A percentile compares a stretch with the other conserved stretches of the same genome.
phyloP scores from a whole-genome alignment of 139 green algal genomes.

The Tetradesmus obliquus region DNA sequence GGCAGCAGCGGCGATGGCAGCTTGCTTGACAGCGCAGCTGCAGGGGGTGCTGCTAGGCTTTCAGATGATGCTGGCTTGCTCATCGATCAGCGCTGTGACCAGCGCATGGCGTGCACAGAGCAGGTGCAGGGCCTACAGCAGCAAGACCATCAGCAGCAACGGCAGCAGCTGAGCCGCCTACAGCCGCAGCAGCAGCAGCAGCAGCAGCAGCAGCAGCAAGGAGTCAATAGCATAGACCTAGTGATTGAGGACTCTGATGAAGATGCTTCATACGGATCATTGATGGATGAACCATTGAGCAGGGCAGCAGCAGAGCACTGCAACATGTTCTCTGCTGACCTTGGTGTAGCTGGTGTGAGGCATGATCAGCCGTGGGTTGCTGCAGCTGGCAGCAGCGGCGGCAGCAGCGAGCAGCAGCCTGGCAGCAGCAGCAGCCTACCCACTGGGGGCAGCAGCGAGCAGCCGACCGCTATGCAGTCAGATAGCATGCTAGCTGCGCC shows the following conservation, averaged over 20 bases:
- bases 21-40: background rate
- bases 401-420: background rate
- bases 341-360: background rate
- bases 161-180: background rate
- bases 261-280: background rate
- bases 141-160: background rate
- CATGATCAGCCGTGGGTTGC: background rate
- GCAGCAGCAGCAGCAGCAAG: conserved; percentile 28
- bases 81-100: background rate
- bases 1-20: background rate
- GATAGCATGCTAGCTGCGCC: background rate
- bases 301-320: background rate
- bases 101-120: background rate
- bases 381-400: background rate
- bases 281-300: background rate
- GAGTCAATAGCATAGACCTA: background rate
- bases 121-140: background rate
- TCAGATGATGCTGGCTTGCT: background rate
- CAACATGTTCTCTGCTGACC: background rate
- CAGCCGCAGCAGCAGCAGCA: background rate
- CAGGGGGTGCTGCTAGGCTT: background rate
- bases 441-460: background rate
- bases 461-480: background rate
- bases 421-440: background rate
- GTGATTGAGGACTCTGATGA: background rate